Evolutionary conservation across 2,329 filamentous ascomycete genomes (phyloP).

Genomic region (Myrmaecium sp.): DNA sequence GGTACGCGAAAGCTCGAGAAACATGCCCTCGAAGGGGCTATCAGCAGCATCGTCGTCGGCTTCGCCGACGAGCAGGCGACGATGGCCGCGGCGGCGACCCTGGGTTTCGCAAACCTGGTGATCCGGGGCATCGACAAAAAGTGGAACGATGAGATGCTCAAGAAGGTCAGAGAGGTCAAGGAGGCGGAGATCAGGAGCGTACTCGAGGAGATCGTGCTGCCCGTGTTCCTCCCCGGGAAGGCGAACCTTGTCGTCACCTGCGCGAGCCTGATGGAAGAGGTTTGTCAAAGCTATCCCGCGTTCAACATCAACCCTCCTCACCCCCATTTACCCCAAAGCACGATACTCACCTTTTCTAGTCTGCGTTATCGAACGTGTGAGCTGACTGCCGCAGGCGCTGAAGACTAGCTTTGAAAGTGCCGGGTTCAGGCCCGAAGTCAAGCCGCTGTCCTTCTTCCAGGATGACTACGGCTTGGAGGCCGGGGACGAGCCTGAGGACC

Average conservation of each 20-base stretch:
- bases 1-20: slow-evolving; percentile 60
- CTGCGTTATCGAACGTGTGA: background rate
- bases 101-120: slow-evolving; percentile 70
- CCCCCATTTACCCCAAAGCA: too few relatives aligned
- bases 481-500: slow-evolving; percentile 41
- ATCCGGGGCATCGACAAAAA: slow-evolving; percentile 59
- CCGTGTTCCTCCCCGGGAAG: slow-evolving; percentile 62
- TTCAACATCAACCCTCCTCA: too few relatives aligned
- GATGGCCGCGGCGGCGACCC: slow-evolving; percentile 62
- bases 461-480: slow-evolving; percentile 74
- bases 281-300: slow-evolving; percentile 35
- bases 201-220: slow-evolving; percentile 58
- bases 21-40: slow-evolving; percentile 72
- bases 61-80: slow-evolving; percentile 83
- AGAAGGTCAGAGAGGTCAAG: slow-evolving; percentile 57
- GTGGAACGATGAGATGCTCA: slow-evolving; percentile 62
- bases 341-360: slow-evolving; percentile 1
- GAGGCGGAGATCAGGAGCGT: slow-evolving; percentile 60
- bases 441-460: slow-evolving; percentile 62
- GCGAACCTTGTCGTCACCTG: slow-evolving; percentile 83
- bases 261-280: slow-evolving; percentile 68
- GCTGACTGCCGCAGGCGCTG: slow-evolving; percentile 39
- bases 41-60: slow-evolving; percentile 71
- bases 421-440: slow-evolving; percentile 64
- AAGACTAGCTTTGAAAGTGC: slow-evolving; percentile 55